Percentiles rank a stretch among this genome's conserved stretches.
Evolutionary conservation across 2,329 filamentous ascomycete species (phyloP).

Genomic region (Aureobasidium leucospermi): DNA sequence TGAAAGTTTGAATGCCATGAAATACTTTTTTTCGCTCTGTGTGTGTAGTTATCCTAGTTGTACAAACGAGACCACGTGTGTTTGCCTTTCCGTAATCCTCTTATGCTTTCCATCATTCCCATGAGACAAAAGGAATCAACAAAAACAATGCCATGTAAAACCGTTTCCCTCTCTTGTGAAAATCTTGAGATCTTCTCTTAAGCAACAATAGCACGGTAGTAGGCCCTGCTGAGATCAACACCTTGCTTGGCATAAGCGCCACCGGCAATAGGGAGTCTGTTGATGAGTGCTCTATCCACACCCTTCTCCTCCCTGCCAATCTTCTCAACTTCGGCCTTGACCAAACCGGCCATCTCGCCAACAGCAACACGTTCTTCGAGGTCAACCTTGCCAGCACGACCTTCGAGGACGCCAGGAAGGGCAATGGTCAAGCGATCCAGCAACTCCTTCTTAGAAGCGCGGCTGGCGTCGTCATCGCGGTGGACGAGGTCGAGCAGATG

Average conservation of each 20-base stretch:
- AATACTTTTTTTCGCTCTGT: not conserved
- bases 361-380: constrained; percentile 17
- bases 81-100: not conserved
- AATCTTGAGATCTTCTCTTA: not conserved
- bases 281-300: constrained; percentile 7
- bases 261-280: constrained; percentile 14
- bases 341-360: constrained; percentile 16
- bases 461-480: constrained; percentile 19
- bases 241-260: constrained; percentile 16
- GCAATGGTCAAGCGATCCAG: constrained; percentile 17
- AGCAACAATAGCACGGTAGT: constrained; percentile 12
- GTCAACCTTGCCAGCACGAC: constrained; percentile 9
- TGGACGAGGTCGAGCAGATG: constrained; percentile 37
- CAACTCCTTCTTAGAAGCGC: constrained; percentile 19
- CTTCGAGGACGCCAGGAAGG: constrained; percentile 14
- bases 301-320: constrained; percentile 14
- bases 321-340: constrained; percentile 14
- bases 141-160: not conserved
- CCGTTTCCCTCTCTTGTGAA: not conserved
- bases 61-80: not conserved
- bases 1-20: not conserved
- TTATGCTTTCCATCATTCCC: not conserved
- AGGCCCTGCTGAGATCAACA: constrained; percentile 10
- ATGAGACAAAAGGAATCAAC: not conserved
- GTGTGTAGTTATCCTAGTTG: not conserved